phyloP scores from a whole-genome alignment of 1,139 yeast genomes.

The Magnusiomyces suaveolens region DNA sequence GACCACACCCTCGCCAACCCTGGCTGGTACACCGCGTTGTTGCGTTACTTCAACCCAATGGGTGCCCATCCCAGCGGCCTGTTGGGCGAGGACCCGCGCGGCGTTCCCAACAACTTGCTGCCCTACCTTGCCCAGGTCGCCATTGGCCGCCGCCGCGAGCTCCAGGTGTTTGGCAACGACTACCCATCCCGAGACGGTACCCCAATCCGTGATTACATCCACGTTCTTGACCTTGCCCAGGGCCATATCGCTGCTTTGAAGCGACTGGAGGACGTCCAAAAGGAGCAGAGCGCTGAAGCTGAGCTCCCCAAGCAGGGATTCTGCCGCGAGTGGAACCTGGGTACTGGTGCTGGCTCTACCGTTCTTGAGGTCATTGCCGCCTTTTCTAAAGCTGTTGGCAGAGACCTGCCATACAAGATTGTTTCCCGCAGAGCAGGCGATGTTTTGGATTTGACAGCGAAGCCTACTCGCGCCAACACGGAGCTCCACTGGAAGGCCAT shows the following conservation, averaged over 20 bases:
- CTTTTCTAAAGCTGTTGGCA: conserved; percentile 61
- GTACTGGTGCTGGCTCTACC: conserved; percentile 71
- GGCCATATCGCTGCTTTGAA: conserved; percentile 69
- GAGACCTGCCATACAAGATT: conserved; percentile 54
- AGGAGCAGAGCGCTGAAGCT: conserved; percentile 16
- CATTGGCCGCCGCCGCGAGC: conserved; percentile 56
- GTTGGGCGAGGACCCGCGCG: conserved; percentile 73
- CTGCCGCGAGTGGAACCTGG: conserved; percentile 74
- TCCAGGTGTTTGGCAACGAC: conserved; percentile 58
- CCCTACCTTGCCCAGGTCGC: conserved; percentile 77
- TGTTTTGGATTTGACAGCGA: conserved; percentile 66
- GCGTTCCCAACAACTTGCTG: conserved; percentile 65
- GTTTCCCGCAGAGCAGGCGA: conserved; percentile 69
- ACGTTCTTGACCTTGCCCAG: conserved; percentile 71
- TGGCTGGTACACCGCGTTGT: conserved; percentile 53
- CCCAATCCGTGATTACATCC: conserved; percentile 74
- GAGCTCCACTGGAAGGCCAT: conserved; percentile 62
- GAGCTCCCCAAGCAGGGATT: conserved; percentile 36
- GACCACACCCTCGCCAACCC: conserved; percentile 46
- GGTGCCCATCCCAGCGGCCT: conserved; percentile 80
- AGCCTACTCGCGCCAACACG: conserved; percentile 52
- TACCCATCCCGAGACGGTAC: conserved; percentile 64
- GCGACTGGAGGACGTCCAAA: conserved; percentile 39
- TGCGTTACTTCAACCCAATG: conserved; percentile 73
- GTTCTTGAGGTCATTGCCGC: conserved; percentile 64